Evolutionary conservation across 169 alveolate species (phyloP), one percentile per base, ranked within the genome.

Genomic region (Cryptosporidium xiaoi): DNA sequence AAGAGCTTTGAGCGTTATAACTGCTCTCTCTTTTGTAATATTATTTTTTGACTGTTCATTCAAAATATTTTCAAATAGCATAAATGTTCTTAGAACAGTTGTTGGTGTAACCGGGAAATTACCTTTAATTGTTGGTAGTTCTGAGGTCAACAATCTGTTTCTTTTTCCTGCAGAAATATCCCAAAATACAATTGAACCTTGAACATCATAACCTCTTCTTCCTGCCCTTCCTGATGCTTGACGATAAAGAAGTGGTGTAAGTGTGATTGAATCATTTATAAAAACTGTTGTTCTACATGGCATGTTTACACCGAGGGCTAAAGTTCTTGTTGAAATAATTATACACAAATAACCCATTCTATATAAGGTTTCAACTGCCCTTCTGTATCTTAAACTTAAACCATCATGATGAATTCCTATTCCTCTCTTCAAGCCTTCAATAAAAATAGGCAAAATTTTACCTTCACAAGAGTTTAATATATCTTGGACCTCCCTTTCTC

Each of bases 191-290:
- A 96, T 95, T 66, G 95, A 93, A 7, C 98, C 98, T 69, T 93
- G 92, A 50, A 95, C 85, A 90, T 96, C 98, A 87, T 93, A 96
- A 27, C 98, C 98, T 64, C 98, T 94, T 56, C 98, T 83, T 7
- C 98, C 98, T 1, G 97, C 96, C 24, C 98, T 95, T 29, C 98
- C 98, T 20, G 95, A 92, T 90, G 95, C 94, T 85, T 96, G 98
- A 68, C 95, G 92, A 93, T 90, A 96, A 95, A 96, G 92, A 58
- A 95, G 90, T 46, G 98, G 95, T 64, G 93, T 94, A 66, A 95
- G 90, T 77, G 93, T 94, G 58, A 91, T 82, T 56, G 94, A 91
- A 82, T 94, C 96, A 33, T 97, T 96, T 66, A 95, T 87, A 71
- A 95, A 95, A 44, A 95, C 93, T 31, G 94, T 93, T 24, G 96